A percentile compares a stretch with the other conserved stretches of the same genome.
Evolutionary conservation across 164 flowering plant species (phyloP).

Genomic region (Protea cynaroides): DNA sequence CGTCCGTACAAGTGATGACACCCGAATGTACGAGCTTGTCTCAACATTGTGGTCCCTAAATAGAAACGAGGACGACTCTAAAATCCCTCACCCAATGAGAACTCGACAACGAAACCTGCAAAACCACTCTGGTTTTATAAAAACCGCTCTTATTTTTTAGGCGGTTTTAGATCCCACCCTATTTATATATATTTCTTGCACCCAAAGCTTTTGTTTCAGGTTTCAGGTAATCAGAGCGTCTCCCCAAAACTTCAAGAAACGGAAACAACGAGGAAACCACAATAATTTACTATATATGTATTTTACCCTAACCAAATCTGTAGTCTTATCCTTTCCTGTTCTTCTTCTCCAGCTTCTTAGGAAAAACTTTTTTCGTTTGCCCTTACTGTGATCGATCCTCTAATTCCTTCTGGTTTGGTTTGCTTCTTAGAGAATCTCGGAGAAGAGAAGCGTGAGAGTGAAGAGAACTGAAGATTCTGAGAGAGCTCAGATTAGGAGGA

Average conservation of each 20-base stretch:
- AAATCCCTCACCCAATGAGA: slow-evolving; percentile 11
- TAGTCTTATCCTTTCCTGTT: not conserved
- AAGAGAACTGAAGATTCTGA: no score
- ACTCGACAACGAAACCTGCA: slow-evolving; percentile 23
- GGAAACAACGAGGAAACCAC: not conserved
- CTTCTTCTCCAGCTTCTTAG: no score
- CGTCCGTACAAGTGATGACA: not conserved
- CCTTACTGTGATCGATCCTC: not conserved
- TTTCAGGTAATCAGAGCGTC: no score
- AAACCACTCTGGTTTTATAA: slow-evolving; percentile 15
- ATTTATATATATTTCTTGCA: not conserved
- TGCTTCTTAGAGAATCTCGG: no score
- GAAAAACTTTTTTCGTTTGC: not conserved
- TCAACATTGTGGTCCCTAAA: slow-evolving; percentile 19
- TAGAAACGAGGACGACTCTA: slow-evolving; percentile 18
- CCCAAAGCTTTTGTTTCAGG: no score
- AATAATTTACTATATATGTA: not conserved
- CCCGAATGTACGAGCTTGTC: slow-evolving; percentile 17
- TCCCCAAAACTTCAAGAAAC: not conserved
- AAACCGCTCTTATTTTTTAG: not conserved
- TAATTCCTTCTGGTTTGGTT: no score
- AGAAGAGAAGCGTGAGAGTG: no score
- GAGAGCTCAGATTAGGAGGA: slow-evolving; percentile 1
- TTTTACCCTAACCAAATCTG: not conserved
- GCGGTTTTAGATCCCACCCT: not conserved